Evolutionary conservation across 1,139 yeast genomes (phyloP).

Genomic region (Saccharomyces hybrid): DNA sequence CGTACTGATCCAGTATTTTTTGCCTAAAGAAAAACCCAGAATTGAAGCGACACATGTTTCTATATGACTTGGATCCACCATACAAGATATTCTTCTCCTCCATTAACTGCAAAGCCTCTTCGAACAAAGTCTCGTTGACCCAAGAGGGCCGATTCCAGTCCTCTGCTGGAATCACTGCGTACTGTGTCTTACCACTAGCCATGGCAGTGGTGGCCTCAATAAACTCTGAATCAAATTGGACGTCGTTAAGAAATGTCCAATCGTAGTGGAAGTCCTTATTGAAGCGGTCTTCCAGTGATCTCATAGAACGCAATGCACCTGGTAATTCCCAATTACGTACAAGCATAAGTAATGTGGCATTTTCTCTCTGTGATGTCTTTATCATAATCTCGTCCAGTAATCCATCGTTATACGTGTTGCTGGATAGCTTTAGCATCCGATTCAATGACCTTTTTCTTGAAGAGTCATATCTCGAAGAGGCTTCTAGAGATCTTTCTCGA

Average conservation of each 20-base stretch:
- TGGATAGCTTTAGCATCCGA: conserved; percentile 12
- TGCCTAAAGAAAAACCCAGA: conserved; percentile 79
- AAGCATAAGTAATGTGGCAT: conserved; percentile 55
- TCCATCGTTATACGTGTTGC: conserved; percentile 12
- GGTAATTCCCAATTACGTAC: conserved; percentile 61
- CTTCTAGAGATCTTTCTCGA: conserved; percentile 9
- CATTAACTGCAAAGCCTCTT: conserved; percentile 47
- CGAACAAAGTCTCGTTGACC: conserved; percentile 37
- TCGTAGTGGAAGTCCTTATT: conserved; percentile 64
- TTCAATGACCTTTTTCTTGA: conserved; percentile 9
- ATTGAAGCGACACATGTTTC: conserved; percentile 78
- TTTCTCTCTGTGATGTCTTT: background rate
- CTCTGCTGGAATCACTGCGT: conserved; percentile 58
- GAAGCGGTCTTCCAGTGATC: conserved; percentile 57
- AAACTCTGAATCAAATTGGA: conserved; percentile 64
- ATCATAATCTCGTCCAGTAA: background rate
- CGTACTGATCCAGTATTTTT: conserved; percentile 54
- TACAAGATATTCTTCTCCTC: conserved; percentile 61
- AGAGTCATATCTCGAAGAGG: conserved; percentile 10
- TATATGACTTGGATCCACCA: conserved; percentile 70
- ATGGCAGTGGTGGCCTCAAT: conserved; percentile 59
- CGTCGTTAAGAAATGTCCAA: conserved; percentile 86
- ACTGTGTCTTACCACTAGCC: conserved; percentile 65
- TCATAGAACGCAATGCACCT: conserved; percentile 40
- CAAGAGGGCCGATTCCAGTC: conserved; percentile 64